Evolutionary conservation across 441 rosid genomes (phyloP).

Genomic region (Bruguiera hainesii): DNA sequence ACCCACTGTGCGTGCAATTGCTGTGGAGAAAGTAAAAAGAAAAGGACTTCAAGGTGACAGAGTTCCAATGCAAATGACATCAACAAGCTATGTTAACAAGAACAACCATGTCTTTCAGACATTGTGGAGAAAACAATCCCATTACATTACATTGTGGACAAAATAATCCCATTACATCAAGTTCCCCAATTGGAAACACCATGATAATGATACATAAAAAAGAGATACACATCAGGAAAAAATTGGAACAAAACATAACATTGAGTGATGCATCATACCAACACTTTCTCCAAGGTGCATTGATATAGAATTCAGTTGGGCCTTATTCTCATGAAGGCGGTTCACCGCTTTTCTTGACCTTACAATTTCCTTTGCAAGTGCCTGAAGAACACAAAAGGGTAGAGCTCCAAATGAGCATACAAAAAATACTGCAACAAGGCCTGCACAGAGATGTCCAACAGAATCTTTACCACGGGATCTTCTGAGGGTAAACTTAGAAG

Average conservation of each 20-base stretch:
- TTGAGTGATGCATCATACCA: conserved; percentile 26
- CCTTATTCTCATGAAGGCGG: conserved; percentile 48
- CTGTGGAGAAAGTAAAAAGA: conserved; percentile 18
- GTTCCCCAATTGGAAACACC: too few relatives aligned
- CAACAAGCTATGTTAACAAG: background rate
- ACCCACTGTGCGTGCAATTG: conserved; percentile 74
- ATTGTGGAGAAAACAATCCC: background rate
- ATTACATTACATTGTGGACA: background rate
- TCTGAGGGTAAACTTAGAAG: too few relatives aligned
- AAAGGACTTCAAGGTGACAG: background rate
- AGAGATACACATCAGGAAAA: background rate
- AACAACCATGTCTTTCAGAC: background rate
- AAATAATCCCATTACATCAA: too few relatives aligned
- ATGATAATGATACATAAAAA: too few relatives aligned
- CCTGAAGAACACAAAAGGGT: conserved; percentile 26
- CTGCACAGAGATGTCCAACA: too few relatives aligned
- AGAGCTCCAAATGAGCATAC: background rate
- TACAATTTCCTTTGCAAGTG: conserved; percentile 48
- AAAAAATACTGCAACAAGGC: background rate
- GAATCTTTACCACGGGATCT: too few relatives aligned
- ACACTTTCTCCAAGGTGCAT: conserved; percentile 58
- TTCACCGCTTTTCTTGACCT: conserved; percentile 46
- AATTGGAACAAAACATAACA: background rate
- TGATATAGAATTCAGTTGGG: conserved; percentile 50
- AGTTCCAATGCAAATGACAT: background rate